Evolutionary conservation across 306 rosid genomes (phyloP).

Genomic region (Sicyos edulis): DNA sequence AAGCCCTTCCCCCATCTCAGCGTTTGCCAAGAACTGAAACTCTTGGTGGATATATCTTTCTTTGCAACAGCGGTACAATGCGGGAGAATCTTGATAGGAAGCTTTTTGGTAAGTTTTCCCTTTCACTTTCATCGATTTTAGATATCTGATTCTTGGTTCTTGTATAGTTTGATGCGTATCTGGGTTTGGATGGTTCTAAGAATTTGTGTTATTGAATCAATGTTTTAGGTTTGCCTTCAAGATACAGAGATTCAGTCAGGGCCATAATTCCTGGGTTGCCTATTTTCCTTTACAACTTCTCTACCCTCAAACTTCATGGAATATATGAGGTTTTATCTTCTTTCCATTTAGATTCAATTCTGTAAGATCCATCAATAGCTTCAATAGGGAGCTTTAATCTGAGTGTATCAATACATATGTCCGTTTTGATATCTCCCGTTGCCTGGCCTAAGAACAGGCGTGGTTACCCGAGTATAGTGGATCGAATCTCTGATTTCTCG

Average conservation of each 20-base stretch:
- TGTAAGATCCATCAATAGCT: not conserved
- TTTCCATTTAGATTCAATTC: not conserved
- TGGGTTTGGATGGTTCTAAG: not conserved
- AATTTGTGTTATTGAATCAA: not conserved
- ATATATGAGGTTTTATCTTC: conserved; percentile 65
- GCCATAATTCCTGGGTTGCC: conserved; percentile 92
- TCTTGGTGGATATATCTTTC: conserved; percentile 85
- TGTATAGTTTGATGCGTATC: not conserved
- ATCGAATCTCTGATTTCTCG: too few relatives aligned
- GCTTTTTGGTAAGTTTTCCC: conserved; percentile 55
- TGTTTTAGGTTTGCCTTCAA: conserved; percentile 71
- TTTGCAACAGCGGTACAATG: conserved; percentile 87
- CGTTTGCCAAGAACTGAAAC: conserved; percentile 71
- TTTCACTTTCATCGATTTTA: not conserved
- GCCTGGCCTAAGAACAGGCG: too few relatives aligned
- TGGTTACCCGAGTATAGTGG: too few relatives aligned
- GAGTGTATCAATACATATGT: not conserved
- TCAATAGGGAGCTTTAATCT: not conserved
- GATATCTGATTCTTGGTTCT: not conserved
- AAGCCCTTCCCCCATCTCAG: conserved; percentile 76
- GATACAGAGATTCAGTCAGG: conserved; percentile 84
- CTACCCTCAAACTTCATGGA: conserved; percentile 88
- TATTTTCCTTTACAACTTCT: conserved; percentile 90
- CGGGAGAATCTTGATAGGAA: conserved; percentile 80
- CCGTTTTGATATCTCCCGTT: too few relatives aligned